phyloP scores from a whole-genome alignment of 305 asterid species.

The Fraxinus platypoda region DNA sequence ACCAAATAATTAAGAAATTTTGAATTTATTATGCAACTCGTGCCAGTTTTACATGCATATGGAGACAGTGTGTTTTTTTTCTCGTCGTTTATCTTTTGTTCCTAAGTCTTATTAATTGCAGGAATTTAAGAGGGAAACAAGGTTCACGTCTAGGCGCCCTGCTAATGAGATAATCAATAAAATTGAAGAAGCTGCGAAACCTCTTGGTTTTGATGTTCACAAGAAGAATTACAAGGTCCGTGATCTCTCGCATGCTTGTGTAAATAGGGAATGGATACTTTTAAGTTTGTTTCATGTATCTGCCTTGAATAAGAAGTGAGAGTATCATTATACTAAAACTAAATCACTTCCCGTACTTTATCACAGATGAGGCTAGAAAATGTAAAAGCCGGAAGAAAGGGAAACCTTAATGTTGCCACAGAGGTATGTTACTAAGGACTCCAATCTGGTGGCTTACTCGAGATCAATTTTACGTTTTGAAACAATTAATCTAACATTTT shows the following conservation, averaged over 20 bases:
- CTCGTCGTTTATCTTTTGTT: background rate
- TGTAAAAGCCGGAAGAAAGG: slow-evolving; percentile 86
- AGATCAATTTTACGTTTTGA: slow-evolving; percentile 3
- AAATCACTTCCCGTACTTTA: background rate
- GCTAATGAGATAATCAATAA: slow-evolving; percentile 77
- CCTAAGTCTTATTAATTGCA: slow-evolving; percentile 20
- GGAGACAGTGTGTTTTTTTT: background rate
- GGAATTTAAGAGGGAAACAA: slow-evolving; percentile 84
- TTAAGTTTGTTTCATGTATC: background rate
- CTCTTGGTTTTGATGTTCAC: slow-evolving; percentile 89
- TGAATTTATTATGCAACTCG: background rate
- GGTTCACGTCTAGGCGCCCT: slow-evolving; percentile 77
- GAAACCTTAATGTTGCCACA: slow-evolving; percentile 85
- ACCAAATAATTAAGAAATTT: background rate
- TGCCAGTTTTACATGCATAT: background rate
- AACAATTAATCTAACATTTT: background rate
- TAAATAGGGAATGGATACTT: background rate
- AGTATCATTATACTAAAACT: background rate
- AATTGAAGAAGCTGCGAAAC: slow-evolving; percentile 90
- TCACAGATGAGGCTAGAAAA: slow-evolving; percentile 87
- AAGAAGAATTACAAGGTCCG: slow-evolving; percentile 84
- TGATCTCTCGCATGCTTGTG: background rate
- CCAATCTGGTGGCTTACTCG: background rate
- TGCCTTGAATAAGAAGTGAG: background rate
- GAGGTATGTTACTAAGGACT: slow-evolving; percentile 46